These are phyloP conservation scores for Penicillium expansum DNA, from an alignment of 2,329 filamentous ascomycete genomes.

Conservation along the genomic window DNA sequence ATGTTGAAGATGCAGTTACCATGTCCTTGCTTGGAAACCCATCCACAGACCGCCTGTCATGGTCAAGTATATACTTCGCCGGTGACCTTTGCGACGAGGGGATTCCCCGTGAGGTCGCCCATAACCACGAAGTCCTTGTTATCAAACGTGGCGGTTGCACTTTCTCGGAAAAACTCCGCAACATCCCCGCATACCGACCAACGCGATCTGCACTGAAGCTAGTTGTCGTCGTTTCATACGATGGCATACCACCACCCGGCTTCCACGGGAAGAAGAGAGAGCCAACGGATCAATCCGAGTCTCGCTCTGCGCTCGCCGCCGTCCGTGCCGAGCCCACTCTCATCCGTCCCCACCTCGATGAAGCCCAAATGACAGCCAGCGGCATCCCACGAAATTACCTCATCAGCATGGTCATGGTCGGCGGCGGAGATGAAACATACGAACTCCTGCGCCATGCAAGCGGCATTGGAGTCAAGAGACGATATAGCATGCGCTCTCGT, in stretches of 20 bases:
- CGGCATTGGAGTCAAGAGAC: slow-evolving; percentile 70
- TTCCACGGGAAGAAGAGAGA: background rate
- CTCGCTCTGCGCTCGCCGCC: slow-evolving; percentile 41
- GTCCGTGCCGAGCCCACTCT: slow-evolving; percentile 42
- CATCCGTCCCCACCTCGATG: slow-evolving; percentile 70
- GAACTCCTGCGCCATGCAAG: slow-evolving; percentile 61
- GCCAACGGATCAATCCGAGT: background rate
- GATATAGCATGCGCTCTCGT: slow-evolving; percentile 78
- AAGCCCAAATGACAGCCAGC: slow-evolving; percentile 66
- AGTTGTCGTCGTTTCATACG: slow-evolving; percentile 71
- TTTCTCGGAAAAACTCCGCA: slow-evolving; percentile 77
- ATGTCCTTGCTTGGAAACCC: slow-evolving; percentile 37
- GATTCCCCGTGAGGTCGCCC: slow-evolving; percentile 52
- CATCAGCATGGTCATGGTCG: slow-evolving; percentile 80
- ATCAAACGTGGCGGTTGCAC: slow-evolving; percentile 79
- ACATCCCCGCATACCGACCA: slow-evolving; percentile 76
- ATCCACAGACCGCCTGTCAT: slow-evolving; percentile 55
- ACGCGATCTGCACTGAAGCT: slow-evolving; percentile 65
- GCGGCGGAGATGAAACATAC: slow-evolving; percentile 66
- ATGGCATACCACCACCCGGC: slow-evolving; percentile 39
- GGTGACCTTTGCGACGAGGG: slow-evolving; percentile 62
- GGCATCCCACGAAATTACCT: slow-evolving; percentile 69
- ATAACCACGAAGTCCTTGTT: slow-evolving; percentile 71
- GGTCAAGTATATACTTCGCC: slow-evolving; percentile 69
- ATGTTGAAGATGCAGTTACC: slow-evolving; percentile 55